Evolutionary conservation across 805 yeast genomes (phyloP), one percentile per base, ranked within the genome.

Genomic region (Metschnikowia arizonensis): DNA sequence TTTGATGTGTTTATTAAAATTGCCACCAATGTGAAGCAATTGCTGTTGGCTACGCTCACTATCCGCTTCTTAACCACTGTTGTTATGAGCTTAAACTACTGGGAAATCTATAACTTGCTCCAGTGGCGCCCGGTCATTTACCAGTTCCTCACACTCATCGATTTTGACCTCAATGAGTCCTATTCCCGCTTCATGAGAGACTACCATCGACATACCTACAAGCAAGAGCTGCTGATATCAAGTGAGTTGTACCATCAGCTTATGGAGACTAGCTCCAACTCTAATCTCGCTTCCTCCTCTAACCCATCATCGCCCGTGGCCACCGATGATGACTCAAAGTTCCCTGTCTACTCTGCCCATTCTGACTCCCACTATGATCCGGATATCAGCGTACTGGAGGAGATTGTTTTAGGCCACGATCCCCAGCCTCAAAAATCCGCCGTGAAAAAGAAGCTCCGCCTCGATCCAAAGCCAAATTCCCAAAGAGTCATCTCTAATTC

Each of bases 101-200:
- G 76, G 76, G 75, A 72, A 50, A 49, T 72, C 19, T 70, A 69
- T 55, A 70, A 68, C 40, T 55, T 72, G 31, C 57, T 71, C 14
- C 56, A 59, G 15, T 66, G 72, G 71, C 68, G 69, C 47, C 75
- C 76, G 1, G 63, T 72, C 5, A 65, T 72, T 14, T 68, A 64
- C 50, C 72, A 66, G 48, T 71, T 72, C 42, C 54, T 72, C 33
- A 49, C 51, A 5, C 55, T 72, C n/a, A 68, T 72, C 18, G 61
- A 66, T 17, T 67, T 69, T 48, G 72, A 71, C 49, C 49, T 71
- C 32, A 57, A 65, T 45, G 74, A 68, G n/a, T 69, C 74, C 48
- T 70, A 71, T 49, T 29, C 47, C 1, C 60, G 60, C 14, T 70
- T 71, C 42, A 50, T 70, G 12, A 44, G 59, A 4, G 69, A 69